Conservation (phyloP, 225 moss, liverwort and hornwort genomes). For the Pleurozium schreberi region DNA sequence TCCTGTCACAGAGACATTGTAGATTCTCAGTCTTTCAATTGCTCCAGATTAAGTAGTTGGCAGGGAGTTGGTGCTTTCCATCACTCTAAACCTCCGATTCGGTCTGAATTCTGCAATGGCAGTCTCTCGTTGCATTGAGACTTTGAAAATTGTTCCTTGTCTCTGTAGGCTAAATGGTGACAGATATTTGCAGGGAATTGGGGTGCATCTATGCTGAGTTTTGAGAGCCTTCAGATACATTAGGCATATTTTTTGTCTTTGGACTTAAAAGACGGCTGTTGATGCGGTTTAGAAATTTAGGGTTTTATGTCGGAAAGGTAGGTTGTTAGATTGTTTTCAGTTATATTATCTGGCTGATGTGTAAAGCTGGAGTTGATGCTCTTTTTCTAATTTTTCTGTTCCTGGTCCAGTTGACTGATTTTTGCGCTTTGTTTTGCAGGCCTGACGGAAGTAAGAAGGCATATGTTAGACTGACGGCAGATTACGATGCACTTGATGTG, state of each 20-base stretch:
- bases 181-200: not conserved
- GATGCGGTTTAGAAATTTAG: not conserved
- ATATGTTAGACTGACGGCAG: constrained; percentile 70
- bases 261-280: no score
- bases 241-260: not conserved
- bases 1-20: not conserved
- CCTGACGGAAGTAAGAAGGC: constrained; percentile 85
- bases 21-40: no score
- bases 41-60: not conserved
- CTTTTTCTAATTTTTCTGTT: not conserved
- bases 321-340: not conserved
- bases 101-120: not conserved
- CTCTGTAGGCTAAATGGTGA: not conserved
- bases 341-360: not conserved
- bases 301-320: not conserved
- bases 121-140: not conserved
- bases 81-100: not conserved
- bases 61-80: not conserved
- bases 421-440: constrained; percentile 4
- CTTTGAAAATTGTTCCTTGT: not conserved
- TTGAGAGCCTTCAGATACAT: not conserved
- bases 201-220: not conserved
- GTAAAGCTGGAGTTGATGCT: not conserved
- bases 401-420: not conserved
- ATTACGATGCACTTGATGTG: constrained; percentile 80